Evolutionary conservation across 805 yeast genomes (phyloP).

Genomic region (Ogataea nitratoaversa): DNA sequence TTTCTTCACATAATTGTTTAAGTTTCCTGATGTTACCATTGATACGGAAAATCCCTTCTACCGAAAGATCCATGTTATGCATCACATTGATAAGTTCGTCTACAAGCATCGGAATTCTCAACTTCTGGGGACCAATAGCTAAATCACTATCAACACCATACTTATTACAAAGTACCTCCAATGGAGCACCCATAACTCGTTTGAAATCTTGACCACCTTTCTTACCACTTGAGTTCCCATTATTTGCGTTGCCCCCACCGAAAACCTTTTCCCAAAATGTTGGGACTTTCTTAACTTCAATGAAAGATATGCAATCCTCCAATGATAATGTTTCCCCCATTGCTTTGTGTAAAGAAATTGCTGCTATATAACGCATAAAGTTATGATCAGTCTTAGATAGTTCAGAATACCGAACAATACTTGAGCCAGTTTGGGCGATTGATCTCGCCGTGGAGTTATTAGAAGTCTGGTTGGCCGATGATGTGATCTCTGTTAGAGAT

Average conservation of each 20-base stretch:
- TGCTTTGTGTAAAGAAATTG: conserved; percentile 42
- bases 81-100: conserved; percentile 84
- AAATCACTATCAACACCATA: conserved; percentile 80
- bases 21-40: conserved; percentile 90
- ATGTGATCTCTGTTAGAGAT: not conserved
- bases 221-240: conserved; percentile 1
- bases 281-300: conserved; percentile 38
- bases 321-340: conserved; percentile 27
- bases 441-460: conserved; percentile 1
- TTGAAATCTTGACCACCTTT: conserved; percentile 5
- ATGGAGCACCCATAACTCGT: conserved; percentile 74
- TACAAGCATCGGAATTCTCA: conserved; percentile 77
- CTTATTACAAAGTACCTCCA: conserved; percentile 60
- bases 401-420: conserved; percentile 59
- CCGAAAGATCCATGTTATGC: conserved; percentile 88
- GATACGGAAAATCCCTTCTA: conserved; percentile 92
- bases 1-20: conserved; percentile 64
- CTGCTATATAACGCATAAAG: conserved; percentile 55
- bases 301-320: conserved; percentile 38
- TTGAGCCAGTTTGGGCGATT: conserved; percentile 21
- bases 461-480: not conserved
- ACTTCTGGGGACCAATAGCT: conserved; percentile 77
- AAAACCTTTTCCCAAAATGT: conserved; percentile 53
- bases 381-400: conserved; percentile 53
- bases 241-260: conserved; percentile 12